Evolutionary conservation across 2,329 filamentous ascomycete species (phyloP), one percentile per base, ranked within the genome.

Genomic region (Dactylellina drechsleri): DNA sequence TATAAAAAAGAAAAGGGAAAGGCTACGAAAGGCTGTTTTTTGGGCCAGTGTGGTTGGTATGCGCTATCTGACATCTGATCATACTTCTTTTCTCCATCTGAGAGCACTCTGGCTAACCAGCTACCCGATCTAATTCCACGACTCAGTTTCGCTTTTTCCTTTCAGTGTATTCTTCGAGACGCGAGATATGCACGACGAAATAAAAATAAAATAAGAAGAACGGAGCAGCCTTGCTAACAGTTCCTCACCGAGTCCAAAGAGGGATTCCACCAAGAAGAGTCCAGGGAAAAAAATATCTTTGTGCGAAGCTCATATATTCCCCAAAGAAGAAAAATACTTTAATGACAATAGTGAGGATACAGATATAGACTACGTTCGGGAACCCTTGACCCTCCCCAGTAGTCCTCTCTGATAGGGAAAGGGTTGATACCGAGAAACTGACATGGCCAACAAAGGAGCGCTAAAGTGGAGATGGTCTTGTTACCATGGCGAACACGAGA

Each of bases 381-480:
- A 68, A 57, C 64, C 62, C 54, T 67, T 67, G 64, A 20, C 65
- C 49, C 50, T 47, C 18, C 41, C 31, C 31, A 36, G 31, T 36
- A 36, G 31, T 36, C 31, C 58, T 15, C 50, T 70, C 62, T 50
- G 23, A 61, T 20, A 54, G 56, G 50, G 49, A 66, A 61, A 66
- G 45, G 60, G 60, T 59, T 60, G 58, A 54, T 40, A 64, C 58
- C 52, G 41, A 58, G 47, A 10, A 58, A 58, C 36, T 58, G 53
- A 59, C 58, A 71, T 36, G 45, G 16, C 26, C 52, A 26, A 36
- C 13, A n/a, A 60, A 54, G 60, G 41, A 66, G 70, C 70, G 62
- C 70, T 74, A 74, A 64, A 20, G 41, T 66, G 70, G 62, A 66
- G 54, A 60, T 73, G 62, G 70, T 64, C 70, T 74, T 74, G 70